Evolutionary conservation across 106 monocot genomes (phyloP).

Genomic region (Narthecium ossifragum): DNA sequence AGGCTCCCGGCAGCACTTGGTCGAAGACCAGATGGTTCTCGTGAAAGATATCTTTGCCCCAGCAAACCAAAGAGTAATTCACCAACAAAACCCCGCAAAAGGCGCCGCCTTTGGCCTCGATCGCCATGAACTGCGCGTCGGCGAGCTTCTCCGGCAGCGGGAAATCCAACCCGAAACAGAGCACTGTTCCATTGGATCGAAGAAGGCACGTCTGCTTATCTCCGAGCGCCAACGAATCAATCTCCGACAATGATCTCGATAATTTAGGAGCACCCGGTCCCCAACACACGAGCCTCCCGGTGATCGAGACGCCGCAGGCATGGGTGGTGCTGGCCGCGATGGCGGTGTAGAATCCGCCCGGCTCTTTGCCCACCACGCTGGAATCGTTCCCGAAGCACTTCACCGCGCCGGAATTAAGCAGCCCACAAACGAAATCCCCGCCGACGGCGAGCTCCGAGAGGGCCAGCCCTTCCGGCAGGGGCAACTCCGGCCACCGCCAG

Average conservation of each 20-base stretch:
- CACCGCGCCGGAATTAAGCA: conserved; percentile 9
- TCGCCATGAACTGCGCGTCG: conserved; percentile 27
- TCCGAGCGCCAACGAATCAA: conserved; percentile 43
- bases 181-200: conserved; percentile 16
- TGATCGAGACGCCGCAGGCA: conserved; percentile 46
- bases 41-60: conserved; percentile 41
- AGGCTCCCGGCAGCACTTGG: conserved; percentile 52
- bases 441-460: conserved; percentile 61
- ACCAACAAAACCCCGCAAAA: conserved; percentile 54
- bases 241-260: not conserved
- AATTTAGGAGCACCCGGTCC: conserved; percentile 32
- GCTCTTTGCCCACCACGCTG: conserved; percentile 33
- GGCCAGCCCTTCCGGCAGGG: conserved; percentile 1
- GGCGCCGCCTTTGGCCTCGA: conserved; percentile 45
- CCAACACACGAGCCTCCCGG: conserved; percentile 45
- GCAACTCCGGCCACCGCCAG: conserved; percentile 69
- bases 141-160: conserved; percentile 11
- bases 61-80: conserved; percentile 58
- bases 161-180: conserved; percentile 48
- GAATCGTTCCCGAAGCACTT: conserved; percentile 42
- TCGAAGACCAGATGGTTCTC: conserved; percentile 24
- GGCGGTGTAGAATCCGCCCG: conserved; percentile 15
- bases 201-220: conserved; percentile 48
- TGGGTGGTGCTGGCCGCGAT: conserved; percentile 56
- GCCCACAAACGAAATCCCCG: conserved; percentile 57